Base-by-base conservation (phyloP, 768 basidiomycete genomes). In the Kwoniella heveanensis region DNA sequence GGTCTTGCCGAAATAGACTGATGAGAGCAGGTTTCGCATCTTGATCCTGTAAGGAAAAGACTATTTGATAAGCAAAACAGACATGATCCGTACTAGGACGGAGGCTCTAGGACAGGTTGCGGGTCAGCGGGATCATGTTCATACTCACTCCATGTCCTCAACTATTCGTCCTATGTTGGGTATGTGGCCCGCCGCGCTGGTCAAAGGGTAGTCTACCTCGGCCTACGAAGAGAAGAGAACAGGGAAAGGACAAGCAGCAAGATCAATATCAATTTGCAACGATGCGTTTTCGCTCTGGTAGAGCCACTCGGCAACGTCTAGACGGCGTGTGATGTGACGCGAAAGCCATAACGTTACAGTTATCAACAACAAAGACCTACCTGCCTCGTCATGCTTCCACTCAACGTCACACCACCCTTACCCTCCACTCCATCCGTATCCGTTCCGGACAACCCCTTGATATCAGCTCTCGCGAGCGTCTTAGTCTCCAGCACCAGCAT, bases 351-450 rank as follows among this genome's bases (percentile, higher is more conserved):
- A n/a, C n/a, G n/a, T n/a, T n/a, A n/a, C n/a, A n/a, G n/a, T n/a
- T n/a, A n/a, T n/a, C n/a, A n/a, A n/a, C n/a, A n/a, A n/a, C n/a
- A n/a, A n/a, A n/a, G n/a, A n/a, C 87, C 65, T 71, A 92, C 92
- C 85, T 97, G 94, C 74, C 96, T 85, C 54, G 95, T 98, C 92
- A 98, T 92, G 77, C 91, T 96, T 44, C 96, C 96, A 70, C 94
- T 92, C 69, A 99, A 77, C 68, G 84, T 88, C 9, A 95, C 86
- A 76, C 89, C 87, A 10, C 92, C 92, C 25, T 82, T 82, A 44
- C 84, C 83, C 1, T 73, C 64, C 0, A 73, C 79, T 59, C 82
- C 83, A 1, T 74, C 65, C 0, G 73, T 80, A 55, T 82, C 83
- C 44, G n/a, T n/a, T n/a, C n/a, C n/a, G n/a, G n/a, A n/a, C n/a